Percentiles rank a stretch among this genome's conserved stretches.
phyloP scores from a whole-genome alignment of 192 early-diverging fungal genomes.

The Backusella luteola region DNA sequence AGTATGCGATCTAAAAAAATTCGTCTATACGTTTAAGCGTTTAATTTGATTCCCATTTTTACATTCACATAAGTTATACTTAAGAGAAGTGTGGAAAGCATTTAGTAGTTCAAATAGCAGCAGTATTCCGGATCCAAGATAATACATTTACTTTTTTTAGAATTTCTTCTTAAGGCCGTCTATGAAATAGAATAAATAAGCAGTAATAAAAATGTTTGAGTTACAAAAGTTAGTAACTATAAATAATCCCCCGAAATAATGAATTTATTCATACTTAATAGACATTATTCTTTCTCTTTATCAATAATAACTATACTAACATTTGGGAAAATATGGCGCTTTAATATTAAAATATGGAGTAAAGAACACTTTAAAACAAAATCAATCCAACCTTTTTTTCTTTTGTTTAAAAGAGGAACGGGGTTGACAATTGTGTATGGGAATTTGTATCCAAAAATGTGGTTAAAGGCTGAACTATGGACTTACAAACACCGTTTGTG shows the following conservation, averaged over 20 bases:
- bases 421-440: slow-evolving; percentile 4
- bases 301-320: not conserved
- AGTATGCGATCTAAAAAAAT: not conserved
- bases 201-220: not conserved
- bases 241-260: not conserved
- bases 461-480: not conserved
- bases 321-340: not conserved
- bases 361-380: not conserved
- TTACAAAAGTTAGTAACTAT: not conserved
- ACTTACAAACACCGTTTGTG: not conserved
- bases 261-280: not conserved
- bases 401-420: not conserved
- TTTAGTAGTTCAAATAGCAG: not conserved
- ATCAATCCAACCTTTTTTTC: not conserved
- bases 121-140: not conserved
- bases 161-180: not conserved
- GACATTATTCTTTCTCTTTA: not conserved
- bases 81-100: not conserved
- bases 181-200: not conserved
- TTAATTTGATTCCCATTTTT: not conserved
- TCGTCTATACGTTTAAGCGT: not conserved
- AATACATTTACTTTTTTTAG: not conserved
- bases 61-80: not conserved
- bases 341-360: not conserved
- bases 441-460: not conserved